phyloP scores from a whole-genome alignment of 2,329 filamentous ascomycete genomes.

The Venturia aucupariae region DNA sequence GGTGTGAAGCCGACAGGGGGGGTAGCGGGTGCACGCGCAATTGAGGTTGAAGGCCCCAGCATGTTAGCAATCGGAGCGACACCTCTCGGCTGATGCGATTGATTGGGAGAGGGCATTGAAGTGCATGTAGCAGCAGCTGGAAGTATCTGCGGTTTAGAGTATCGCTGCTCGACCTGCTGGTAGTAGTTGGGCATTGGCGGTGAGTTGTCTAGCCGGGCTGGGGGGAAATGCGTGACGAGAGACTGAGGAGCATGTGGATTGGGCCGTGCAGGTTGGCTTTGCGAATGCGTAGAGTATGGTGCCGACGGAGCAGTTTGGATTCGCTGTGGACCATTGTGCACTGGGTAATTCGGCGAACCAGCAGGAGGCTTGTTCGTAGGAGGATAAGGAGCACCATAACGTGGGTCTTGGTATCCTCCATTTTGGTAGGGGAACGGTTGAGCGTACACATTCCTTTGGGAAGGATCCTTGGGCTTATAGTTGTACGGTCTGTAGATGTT shows the following conservation, averaged over 20 bases:
- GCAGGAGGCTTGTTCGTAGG: not conserved
- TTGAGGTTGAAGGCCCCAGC: not conserved
- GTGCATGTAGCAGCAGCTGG: not conserved
- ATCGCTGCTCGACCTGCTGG: conserved; percentile 13
- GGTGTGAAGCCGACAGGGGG: conserved; percentile 3
- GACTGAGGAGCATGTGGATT: conserved; percentile 1
- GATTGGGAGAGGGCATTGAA: not conserved
- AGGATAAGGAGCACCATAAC: not conserved
- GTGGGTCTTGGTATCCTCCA: not conserved
- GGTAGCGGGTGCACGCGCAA: not conserved
- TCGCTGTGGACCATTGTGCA: conserved; percentile 1
- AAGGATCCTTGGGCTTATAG: conserved; percentile 42
- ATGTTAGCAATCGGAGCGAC: not conserved
- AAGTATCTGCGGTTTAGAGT: conserved; percentile 5
- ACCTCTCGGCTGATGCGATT: not conserved
- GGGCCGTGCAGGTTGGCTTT: not conserved
- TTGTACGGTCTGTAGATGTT: conserved; percentile 42
- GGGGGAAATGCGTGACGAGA: not conserved
- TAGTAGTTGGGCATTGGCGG: conserved; percentile 12
- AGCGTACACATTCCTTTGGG: conserved; percentile 14
- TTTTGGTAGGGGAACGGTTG: not conserved
- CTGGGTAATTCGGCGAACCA: not conserved
- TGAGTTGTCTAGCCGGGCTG: conserved; percentile 11
- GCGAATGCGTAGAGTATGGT: not conserved
- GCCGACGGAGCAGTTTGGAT: not conserved